Percentiles rank a stretch among this genome's conserved stretches.
phyloP scores from a whole-genome alignment of 2,329 filamentous ascomycete genomes.

The Clathrospora elynae region DNA sequence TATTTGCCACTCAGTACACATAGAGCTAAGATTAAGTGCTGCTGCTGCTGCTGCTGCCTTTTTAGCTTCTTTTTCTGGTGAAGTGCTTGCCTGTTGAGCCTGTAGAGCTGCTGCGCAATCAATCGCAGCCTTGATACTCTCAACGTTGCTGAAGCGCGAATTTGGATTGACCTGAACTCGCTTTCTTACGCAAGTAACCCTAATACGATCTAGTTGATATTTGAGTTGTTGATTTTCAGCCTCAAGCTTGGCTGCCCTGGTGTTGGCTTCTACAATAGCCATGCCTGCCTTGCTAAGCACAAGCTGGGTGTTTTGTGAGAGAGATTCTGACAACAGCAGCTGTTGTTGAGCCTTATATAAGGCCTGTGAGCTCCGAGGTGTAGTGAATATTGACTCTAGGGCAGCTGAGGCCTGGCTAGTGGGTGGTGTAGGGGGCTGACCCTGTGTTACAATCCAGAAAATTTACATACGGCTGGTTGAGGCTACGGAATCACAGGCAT shows the following conservation, averaged over 20 bases:
- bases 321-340: neutral
- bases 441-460: too few relatives aligned
- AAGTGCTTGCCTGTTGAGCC: neutral
- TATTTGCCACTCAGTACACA: conserved; percentile 18
- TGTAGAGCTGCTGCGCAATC: neutral
- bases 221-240: conserved; percentile 14
- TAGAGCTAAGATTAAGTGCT: conserved; percentile 5
- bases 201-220: conserved; percentile 11
- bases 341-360: conserved; percentile 8
- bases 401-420: neutral
- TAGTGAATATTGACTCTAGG: conserved; percentile 1
- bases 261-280: neutral
- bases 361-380: conserved; percentile 8
- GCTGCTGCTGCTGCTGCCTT: conserved; percentile 8
- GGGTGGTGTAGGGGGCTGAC: too few relatives aligned
- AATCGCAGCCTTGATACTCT: conserved; percentile 10
- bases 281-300: neutral
- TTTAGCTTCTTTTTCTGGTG: conserved; percentile 5
- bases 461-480: too few relatives aligned
- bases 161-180: conserved; percentile 18
- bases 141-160: conserved; percentile 15
- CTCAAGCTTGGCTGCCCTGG: neutral
- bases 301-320: neutral
- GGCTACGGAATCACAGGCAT: too few relatives aligned
- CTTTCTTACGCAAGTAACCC: conserved; percentile 2